These are phyloP conservation scores for Candida albicans DNA, from an alignment of 1,139 yeast species.

Conservation along the genomic window DNA sequence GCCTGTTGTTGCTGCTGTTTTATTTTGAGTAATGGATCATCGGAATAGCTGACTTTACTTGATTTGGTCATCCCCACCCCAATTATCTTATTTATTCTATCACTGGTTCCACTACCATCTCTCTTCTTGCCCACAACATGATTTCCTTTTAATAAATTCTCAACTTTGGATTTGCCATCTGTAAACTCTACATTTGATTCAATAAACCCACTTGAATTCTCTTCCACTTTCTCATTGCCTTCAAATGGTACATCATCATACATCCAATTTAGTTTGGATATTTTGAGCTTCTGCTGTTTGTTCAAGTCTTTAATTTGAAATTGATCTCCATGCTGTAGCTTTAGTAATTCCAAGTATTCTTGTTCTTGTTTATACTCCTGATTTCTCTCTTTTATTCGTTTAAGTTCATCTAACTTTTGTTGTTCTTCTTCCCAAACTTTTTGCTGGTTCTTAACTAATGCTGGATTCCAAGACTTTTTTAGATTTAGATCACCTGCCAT, in stretches of 20 bases:
- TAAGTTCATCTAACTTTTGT: conserved; percentile 69
- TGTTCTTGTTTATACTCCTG: conserved; percentile 65
- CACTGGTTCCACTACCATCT: conserved; percentile 8
- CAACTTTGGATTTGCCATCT: conserved; percentile 37
- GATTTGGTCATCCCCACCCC: conserved; percentile 14
- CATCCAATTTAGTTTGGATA: conserved; percentile 79
- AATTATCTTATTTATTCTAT: conserved; percentile 19
- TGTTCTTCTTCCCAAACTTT: conserved; percentile 86
- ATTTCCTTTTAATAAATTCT: conserved; percentile 29
- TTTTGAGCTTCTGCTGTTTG: conserved; percentile 41
- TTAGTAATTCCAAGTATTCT: conserved; percentile 59
- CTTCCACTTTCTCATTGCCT: conserved; percentile 12
- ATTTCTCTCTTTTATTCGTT: conserved; percentile 62
- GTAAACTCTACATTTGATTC: conserved; percentile 37
- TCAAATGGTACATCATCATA: conserved; percentile 49
- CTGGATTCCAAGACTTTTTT: conserved; percentile 97
- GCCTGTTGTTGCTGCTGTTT: conserved; percentile 34
- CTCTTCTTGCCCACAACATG: conserved; percentile 16
- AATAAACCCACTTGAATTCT: conserved; percentile 31
- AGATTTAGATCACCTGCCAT: conserved; percentile 83
- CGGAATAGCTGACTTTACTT: conserved; percentile 22
- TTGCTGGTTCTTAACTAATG: conserved; percentile 77
- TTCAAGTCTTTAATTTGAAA: conserved; percentile 29
- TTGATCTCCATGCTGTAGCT: conserved; percentile 48
- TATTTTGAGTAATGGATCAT: conserved; percentile 59